phyloP scores from a whole-genome alignment of 1,284 basidiomycete genomes.

The Rhizopogon hawkerae region DNA sequence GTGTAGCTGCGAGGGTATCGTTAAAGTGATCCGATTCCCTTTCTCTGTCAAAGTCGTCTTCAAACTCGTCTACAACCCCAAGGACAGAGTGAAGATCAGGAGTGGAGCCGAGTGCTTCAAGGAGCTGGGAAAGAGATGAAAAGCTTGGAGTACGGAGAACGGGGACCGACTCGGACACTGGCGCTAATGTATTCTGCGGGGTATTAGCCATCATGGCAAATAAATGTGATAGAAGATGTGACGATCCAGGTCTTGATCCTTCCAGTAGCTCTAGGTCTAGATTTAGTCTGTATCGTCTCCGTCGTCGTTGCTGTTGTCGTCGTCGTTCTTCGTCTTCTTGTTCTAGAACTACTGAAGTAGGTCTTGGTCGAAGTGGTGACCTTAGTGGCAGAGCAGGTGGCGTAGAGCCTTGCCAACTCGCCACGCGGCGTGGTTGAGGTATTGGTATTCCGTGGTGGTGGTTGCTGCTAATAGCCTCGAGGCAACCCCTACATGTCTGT shows the following conservation, averaged over 20 bases:
- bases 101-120: neutral
- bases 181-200: neutral
- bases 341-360: too few species aligned
- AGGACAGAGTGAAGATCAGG: neutral
- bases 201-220: too few species aligned
- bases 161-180: neutral
- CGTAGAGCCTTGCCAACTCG: neutral
- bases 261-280: too few species aligned
- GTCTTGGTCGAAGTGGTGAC: neutral
- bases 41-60: slow-evolving; percentile 1
- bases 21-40: neutral
- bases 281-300: too few species aligned
- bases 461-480: neutral
- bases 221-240: neutral
- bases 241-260: neutral
- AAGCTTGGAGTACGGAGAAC: neutral
- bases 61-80: neutral
- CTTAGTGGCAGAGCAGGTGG: neutral
- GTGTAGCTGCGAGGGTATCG: neutral
- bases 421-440: neutral
- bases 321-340: neutral
- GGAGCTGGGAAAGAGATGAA: slow-evolving; percentile 1
- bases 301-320: neutral
- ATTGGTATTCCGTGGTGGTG: too few species aligned
- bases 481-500: neutral